Evolutionary conservation across 2,329 filamentous ascomycete species (phyloP).

Genomic region (Bipolaris gigantea): DNA sequence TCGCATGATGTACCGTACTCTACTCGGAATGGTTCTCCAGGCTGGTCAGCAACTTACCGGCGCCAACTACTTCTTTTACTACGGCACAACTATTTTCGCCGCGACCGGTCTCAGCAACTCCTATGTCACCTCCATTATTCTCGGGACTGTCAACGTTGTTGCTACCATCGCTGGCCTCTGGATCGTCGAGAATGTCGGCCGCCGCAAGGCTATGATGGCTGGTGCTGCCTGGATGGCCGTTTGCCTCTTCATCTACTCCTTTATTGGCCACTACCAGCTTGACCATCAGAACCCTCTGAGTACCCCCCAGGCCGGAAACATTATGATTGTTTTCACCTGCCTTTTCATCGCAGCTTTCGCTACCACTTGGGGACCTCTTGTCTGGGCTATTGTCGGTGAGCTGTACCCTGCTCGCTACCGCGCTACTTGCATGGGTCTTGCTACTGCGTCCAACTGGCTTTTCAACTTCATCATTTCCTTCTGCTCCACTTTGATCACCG

Average conservation of each 20-base stretch:
- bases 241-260: slow-evolving; percentile 61
- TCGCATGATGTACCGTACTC: slow-evolving; percentile 67
- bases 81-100: slow-evolving; percentile 52
- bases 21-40: slow-evolving; percentile 65
- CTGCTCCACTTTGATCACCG: slow-evolving; percentile 78
- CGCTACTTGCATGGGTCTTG: slow-evolving; percentile 50
- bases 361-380: slow-evolving; percentile 70
- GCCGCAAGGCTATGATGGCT: slow-evolving; percentile 50
- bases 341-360: slow-evolving; percentile 69
- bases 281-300: slow-evolving; percentile 36
- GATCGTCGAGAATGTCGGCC: slow-evolving; percentile 53
- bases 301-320: slow-evolving; percentile 55
- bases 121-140: slow-evolving; percentile 54
- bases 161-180: slow-evolving; percentile 51
- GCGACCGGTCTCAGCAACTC: slow-evolving; percentile 48
- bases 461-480: slow-evolving; percentile 59
- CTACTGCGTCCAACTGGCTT: slow-evolving; percentile 49
- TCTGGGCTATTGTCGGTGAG: slow-evolving; percentile 71
- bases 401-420: slow-evolving; percentile 65
- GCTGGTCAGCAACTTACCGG: slow-evolving; percentile 70
- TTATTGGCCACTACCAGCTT: slow-evolving; percentile 50
- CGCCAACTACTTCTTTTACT: slow-evolving; percentile 56
- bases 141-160: slow-evolving; percentile 54
- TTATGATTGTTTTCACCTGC: slow-evolving; percentile 70
- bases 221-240: slow-evolving; percentile 54